Evolutionary conservation across 1,284 basidiomycete genomes (phyloP), one percentile per base, ranked within the genome.

Genomic region (Puccinia polysora): DNA sequence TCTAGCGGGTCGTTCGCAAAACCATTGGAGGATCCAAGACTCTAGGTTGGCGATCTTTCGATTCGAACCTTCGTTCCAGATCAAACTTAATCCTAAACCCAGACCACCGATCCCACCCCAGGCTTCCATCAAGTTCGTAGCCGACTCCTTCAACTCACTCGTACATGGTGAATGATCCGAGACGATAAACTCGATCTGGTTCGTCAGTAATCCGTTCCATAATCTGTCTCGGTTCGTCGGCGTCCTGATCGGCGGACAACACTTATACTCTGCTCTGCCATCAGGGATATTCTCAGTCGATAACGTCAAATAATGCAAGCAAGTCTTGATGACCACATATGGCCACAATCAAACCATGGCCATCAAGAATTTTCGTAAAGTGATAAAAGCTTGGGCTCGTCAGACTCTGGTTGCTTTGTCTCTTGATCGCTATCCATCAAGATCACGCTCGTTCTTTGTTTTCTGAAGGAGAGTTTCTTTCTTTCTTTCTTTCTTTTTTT

Each of bases 141-240:
- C 6, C n/a, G n/a, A n/a, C 74, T 84, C 84, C 82, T 96, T 97
- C 74, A 96, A 81, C 77, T 88, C 86, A 32, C 85, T 83, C 12
- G 89, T 84, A 80, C 92, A 96, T 12, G 93, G 93, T 76, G 89
- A 91, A 79, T 97, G 93, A 81, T 96, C 93, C 62, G 90, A 92
- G 15, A 96, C 91, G 68, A 96, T 86, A 77, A 85, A 92, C 80
- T 94, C 89, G 76, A 97, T 91, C 43, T 86, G 84, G 1, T 89
- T 91, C 64, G 88, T 86, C 71, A 84, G 80, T 64, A 96, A 80
- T 0, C 89, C 91, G n/a, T 84, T 83, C 89, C 91, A 91, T 3
- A 96, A 82, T 49, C 80, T 78, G 53, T 88, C 86, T 74, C 87
- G 84, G 80, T 96, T 97, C 2, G 78, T 80, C 14, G 83, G 81